Conservation (phyloP, 2,329 filamentous ascomycete genomes). For the Pseudopithomyces maydicus region DNA sequence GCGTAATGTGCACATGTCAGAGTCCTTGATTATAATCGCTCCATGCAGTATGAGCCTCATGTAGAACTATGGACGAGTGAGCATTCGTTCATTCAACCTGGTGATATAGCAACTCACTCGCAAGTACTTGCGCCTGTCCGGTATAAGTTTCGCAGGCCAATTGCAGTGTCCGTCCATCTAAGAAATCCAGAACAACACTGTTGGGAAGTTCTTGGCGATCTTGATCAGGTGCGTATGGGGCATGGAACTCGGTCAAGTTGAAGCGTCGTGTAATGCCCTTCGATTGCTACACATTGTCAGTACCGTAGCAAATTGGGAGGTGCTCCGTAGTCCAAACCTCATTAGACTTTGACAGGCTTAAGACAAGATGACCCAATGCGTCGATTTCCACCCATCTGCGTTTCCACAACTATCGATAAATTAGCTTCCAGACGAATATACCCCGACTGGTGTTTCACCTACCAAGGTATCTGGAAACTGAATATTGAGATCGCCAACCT, state of each 20-base stretch:
- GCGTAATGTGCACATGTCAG: conserved; percentile 7
- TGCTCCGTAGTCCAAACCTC: conserved; percentile 35
- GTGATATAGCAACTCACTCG: conserved; percentile 26
- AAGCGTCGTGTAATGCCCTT: conserved; percentile 76
- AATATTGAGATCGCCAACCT: conserved; percentile 90
- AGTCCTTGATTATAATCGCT: conserved; percentile 35
- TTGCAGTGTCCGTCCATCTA: conserved; percentile 66
- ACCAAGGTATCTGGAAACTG: conserved; percentile 92
- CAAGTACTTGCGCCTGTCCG: conserved; percentile 42
- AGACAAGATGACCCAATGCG: conserved; percentile 78
- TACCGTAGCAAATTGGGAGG: background rate
- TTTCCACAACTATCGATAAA: conserved; percentile 75
- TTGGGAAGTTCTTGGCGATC: conserved; percentile 92
- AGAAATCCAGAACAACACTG: conserved; percentile 70
- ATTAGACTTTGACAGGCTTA: conserved; percentile 72
- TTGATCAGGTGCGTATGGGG: conserved; percentile 82
- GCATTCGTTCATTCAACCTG: background rate
- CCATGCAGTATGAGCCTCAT: conserved; percentile 46
- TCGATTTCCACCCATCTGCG: conserved; percentile 87
- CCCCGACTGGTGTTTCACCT: conserved; percentile 24
- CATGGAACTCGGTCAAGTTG: conserved; percentile 81
- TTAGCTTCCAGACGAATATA: background rate
- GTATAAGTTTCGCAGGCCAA: conserved; percentile 55
- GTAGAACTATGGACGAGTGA: conserved; percentile 34
- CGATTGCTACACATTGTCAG: conserved; percentile 24